phyloP scores from a whole-genome alignment of 2,329 filamentous ascomycete genomes.

The Aspergillus ochraceus region DNA sequence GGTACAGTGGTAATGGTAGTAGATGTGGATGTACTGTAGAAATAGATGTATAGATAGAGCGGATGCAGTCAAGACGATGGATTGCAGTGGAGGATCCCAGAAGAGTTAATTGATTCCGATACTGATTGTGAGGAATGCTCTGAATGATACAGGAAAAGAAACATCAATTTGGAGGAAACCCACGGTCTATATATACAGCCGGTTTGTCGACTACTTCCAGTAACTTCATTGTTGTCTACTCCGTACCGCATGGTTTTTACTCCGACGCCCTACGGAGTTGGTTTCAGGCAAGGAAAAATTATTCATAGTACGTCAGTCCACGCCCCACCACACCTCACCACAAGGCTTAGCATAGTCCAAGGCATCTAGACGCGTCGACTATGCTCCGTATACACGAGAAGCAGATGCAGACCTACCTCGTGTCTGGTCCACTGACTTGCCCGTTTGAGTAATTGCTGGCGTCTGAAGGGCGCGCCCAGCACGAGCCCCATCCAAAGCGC shows the following conservation, averaged over 20 bases:
- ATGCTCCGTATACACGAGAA: neutral
- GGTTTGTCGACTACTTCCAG: neutral
- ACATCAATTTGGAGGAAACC: neutral
- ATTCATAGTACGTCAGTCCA: neutral
- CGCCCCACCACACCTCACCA: neutral
- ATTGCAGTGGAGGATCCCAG: neutral
- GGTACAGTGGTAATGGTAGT: neutral
- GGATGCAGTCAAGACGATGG: neutral
- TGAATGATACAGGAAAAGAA: neutral
- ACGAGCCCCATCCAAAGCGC: neutral
- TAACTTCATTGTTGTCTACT: constrained; percentile 1
- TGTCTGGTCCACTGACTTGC: neutral
- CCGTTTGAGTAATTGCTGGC: neutral
- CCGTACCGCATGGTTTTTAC: neutral
- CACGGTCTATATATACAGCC: constrained; percentile 1
- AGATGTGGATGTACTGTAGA: constrained; percentile 3
- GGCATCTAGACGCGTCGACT: neutral
- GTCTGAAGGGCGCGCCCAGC: neutral
- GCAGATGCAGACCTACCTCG: neutral
- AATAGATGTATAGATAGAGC: neutral
- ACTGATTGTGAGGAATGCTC: neutral
- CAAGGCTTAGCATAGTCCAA: constrained; percentile 5
- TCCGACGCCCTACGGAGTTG: constrained; percentile 5
- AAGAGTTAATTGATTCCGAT: neutral
- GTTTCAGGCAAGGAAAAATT: neutral